A percentile compares a stretch with the other conserved stretches of the same genome.
phyloP scores from a whole-genome alignment of 345 rosid species.

The Citrus medica region DNA sequence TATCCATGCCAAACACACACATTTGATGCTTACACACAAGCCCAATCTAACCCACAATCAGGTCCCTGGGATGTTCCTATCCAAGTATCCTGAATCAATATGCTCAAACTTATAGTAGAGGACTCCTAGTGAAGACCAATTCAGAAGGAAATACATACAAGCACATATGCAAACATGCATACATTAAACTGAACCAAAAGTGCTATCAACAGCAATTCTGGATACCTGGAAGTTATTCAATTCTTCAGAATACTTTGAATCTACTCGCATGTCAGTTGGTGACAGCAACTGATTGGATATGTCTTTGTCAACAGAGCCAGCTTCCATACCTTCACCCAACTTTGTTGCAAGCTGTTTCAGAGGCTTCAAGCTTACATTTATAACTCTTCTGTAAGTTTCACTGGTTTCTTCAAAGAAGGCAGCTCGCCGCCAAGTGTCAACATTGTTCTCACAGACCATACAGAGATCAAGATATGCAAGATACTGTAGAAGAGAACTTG shows the following conservation, averaged over 20 bases:
- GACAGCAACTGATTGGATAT: slow-evolving; percentile 45
- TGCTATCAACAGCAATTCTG: not conserved
- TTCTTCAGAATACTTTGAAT: slow-evolving; percentile 48
- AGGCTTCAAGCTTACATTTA: slow-evolving; percentile 73
- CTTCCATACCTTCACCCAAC: slow-evolving; percentile 55
- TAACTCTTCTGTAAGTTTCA: slow-evolving; percentile 84
- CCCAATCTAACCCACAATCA: not conserved
- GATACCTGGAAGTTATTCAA: slow-evolving; percentile 76
- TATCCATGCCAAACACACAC: not conserved
- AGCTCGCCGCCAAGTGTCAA: slow-evolving; percentile 91
- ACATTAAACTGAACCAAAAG: not conserved
- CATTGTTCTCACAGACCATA: slow-evolving; percentile 90
- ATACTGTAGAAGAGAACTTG: slow-evolving; percentile 68
- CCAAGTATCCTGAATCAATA: not conserved
- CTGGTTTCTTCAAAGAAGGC: slow-evolving; percentile 93
- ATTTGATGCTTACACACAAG: not conserved
- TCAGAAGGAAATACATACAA: not conserved
- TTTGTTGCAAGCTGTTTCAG: slow-evolving; percentile 72
- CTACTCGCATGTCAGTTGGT: slow-evolving; percentile 39
- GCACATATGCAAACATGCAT: not conserved
- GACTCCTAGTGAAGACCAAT: not conserved
- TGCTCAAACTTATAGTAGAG: not conserved
- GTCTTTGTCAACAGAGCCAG: slow-evolving; percentile 39
- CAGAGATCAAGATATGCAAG: slow-evolving; percentile 95
- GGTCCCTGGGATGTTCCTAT: not conserved